Evolutionary conservation across 768 basidiomycete species (phyloP), one percentile per base, ranked within the genome.

Genomic region (Termitomyces sp.): DNA sequence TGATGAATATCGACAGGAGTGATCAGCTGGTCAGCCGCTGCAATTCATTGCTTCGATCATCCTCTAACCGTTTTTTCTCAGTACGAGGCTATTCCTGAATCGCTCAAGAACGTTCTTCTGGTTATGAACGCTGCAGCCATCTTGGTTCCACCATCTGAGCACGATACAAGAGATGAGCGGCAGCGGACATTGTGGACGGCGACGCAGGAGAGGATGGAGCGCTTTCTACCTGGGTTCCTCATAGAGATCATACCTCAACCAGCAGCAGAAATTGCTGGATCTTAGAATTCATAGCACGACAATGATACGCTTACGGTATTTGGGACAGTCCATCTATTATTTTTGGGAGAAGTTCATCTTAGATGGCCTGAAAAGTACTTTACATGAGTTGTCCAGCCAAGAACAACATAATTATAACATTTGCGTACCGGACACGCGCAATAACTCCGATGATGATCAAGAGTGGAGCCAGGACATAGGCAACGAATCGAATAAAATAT

Each of bases 51-150:
- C 16, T 42, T 41, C 34, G 30, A 6, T 20, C 41, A 34, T 33
- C 55, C 52, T 62, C 53, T 62, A 45, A 63, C 42, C 9, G n/a
- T 15, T 50, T 42, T 34, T 22, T 39, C 24, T 31, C 8, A 98
- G 96, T 88, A 88, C 69, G 97, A 99, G 70, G 96, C 96, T 0
- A 82, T 97, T 20, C 94, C 93, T 1, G 97, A 99, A 73, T 95
- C 95, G 1, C 80, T 99, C 66, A 98, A 98, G 76, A 98, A 98
- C 67, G 91, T 96, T 51, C 75, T 99, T 16, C 81, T 98, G 50
- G 96, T 99, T 51, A 95, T 99, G 93, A 88, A 95, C 65, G 92
- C 95, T 1, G 88, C 89, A 1, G 82, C 83, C 5, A 86, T 95
- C 57, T 83, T 99, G 18, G 81, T 92, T 4, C 91, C 92, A 4